Base-by-base conservation (phyloP, 306 rosid species). In the Abrus pulchellus region DNA sequence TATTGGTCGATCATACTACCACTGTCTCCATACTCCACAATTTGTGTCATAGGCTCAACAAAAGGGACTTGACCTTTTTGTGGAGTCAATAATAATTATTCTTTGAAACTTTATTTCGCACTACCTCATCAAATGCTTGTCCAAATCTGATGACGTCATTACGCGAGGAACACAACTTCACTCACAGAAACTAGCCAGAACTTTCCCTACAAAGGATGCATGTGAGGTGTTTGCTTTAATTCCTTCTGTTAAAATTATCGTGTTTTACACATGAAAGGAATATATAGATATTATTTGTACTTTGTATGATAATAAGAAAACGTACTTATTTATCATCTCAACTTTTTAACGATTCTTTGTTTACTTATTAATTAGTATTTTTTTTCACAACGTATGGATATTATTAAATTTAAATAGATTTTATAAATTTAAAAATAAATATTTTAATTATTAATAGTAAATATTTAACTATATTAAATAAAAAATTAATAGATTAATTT, bases 61-160 rank as follows among this genome's bases (percentile, higher is more conserved):
- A 50, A 40, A 55, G 75, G 9, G 71, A 75, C 63, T 5, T 13
- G 10, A 10, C 65, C 44, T 72, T 27, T 34, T 65, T 27, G 54
- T 67, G 64, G 69, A 65, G 38, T 45, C 55, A 30, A 60, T 36
- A 82, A 66, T 82, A 9, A 82, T 76, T 76, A 40, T 2, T 30
- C 10, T 69, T 68, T 76, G 69, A 74, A 75, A 41, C 49, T 12
- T 60, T 29, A 40, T 27, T 38, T 75, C 8, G 66, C 85, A 82
- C 81, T 47, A 34, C 4, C 30, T 13, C 6, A 64, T 7, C 63
- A 3, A 40, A 52, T 30, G 8, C 9, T 33, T 52, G 40, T 66
- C 63, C 11, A 44, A 50, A 50, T 52, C 66, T 9, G 28, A 41
- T 41, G 27, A 33, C 20, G 13, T 33, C 32, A 47, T 32, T 9